Evolutionary conservation across 1,139 yeast species (phyloP).

Genomic region (Geotrichum carabidarum): DNA sequence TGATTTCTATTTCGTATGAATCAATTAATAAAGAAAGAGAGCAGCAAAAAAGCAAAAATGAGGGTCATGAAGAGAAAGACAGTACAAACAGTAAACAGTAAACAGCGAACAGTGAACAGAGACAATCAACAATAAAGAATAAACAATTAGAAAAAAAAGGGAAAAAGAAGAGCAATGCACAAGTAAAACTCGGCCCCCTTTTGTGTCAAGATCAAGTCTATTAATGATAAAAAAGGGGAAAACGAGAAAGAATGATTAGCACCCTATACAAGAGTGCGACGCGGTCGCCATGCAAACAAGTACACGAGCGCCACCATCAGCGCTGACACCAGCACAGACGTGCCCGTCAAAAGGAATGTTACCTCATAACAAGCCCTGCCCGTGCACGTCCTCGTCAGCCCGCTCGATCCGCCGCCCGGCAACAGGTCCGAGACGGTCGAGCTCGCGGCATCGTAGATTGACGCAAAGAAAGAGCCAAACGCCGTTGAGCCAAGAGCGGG

Average conservation of each 20-base stretch:
- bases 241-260: neutral
- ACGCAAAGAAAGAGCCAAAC: slow-evolving; percentile 70
- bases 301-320: slow-evolving; percentile 7
- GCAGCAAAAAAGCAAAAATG: neutral
- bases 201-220: neutral
- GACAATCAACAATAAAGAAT: neutral
- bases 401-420: neutral
- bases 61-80: neutral
- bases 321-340: slow-evolving; percentile 1
- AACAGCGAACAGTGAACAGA: neutral
- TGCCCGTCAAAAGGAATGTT: slow-evolving; percentile 14
- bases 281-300: slow-evolving; percentile 16
- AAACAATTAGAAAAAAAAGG: neutral
- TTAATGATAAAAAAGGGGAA: neutral
- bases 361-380: slow-evolving; percentile 29
- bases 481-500: slow-evolving; percentile 81
- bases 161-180: neutral
- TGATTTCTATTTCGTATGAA: neutral
- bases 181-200: neutral
- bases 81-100: neutral
- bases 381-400: slow-evolving; percentile 16
- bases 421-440: slow-evolving; percentile 6
- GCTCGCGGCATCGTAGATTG: slow-evolving; percentile 47
- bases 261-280: slow-evolving; percentile 2
- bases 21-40: neutral